Evolutionary conservation across 2,329 filamentous ascomycete species (phyloP), one percentile per base, ranked within the genome.

Genomic region (Mycocentrospora acerina): DNA sequence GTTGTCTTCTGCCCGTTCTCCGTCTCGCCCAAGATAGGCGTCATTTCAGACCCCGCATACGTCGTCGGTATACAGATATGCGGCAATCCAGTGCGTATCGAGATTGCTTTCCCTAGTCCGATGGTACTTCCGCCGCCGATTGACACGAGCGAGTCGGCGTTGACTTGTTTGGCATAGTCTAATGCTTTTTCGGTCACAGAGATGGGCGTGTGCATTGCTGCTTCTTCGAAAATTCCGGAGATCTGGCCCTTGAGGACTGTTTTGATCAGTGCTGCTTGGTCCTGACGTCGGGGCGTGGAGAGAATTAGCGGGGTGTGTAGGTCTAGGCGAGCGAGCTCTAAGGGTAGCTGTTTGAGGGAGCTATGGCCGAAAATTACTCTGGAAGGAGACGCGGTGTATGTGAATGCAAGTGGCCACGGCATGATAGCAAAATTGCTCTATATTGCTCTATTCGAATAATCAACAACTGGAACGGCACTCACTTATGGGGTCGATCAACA

Each of bases 51-150:
- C 10, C 62, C 64, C 5, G 64, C 51, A 29, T 68, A 68, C 8
- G 64, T 67, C 3, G 61, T 68, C 3, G 64, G 60, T 7, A 67
- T 59, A 30, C 53, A 59, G 36, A 68, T 55, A 40, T 68, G 64
- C 19, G 52, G 48, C 18, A 64, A 31, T 7, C 62, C 63, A 16
- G 60, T 66, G 8, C 63, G 33, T 12, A 67, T 50, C 14, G 49
- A 55, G 24, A 67, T 52, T 10, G 64, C 64, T 35, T 68, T 67
- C n/a, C 62, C 64, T n/a, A 85, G 64, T 1, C 81, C 81, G 35
- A 79, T 79, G 0, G 80, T 82, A 37, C 78, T 81, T 18, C 80
- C 79, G 34, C 81, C 80, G 4, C 82, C 82, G 43, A 85, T 77
- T 27, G 78, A 38, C 7, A 82, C 29, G 83, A 83, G 63, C 17